Percentiles rank a stretch among this genome's conserved stretches.
Conservation (phyloP, 495 filamentous ascomycete species). For the Tuber calosporum region DNA sequence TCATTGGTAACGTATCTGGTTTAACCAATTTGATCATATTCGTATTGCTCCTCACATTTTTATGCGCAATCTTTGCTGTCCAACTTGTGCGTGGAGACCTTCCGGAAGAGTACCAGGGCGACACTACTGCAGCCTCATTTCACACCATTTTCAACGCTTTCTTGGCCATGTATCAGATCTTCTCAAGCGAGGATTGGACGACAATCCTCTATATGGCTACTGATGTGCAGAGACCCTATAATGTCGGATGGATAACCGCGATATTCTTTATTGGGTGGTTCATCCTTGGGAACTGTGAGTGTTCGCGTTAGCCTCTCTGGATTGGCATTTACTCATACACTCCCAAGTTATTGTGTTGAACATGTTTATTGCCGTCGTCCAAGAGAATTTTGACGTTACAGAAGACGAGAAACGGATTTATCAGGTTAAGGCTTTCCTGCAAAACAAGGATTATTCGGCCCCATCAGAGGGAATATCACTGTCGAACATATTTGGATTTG, state of each 20-base stretch:
- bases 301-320: neutral
- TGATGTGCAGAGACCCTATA: constrained; percentile 51
- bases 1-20: constrained; percentile 86
- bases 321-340: neutral
- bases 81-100: constrained; percentile 89
- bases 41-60: constrained; percentile 88
- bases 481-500: constrained; percentile 77
- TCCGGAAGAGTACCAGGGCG: constrained; percentile 53
- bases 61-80: constrained; percentile 85
- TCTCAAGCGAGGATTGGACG: constrained; percentile 98
- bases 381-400: constrained; percentile 99
- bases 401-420: constrained; percentile 97
- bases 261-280: constrained; percentile 93
- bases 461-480: constrained; percentile 61
- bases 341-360: constrained; percentile 75
- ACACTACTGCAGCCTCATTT: constrained; percentile 64
- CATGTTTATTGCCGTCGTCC: constrained; percentile 99
- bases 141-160: constrained; percentile 89
- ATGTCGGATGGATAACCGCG: constrained; percentile 88
- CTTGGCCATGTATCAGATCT: constrained; percentile 93
- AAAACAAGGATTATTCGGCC: constrained; percentile 75
- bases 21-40: constrained; percentile 92
- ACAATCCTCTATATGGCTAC: constrained; percentile 76
- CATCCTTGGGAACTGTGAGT: constrained; percentile 70
- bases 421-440: constrained; percentile 88